phyloP scores from a whole-genome alignment of 2,329 filamentous ascomycete species.

The Pseudopyrenochaeta lycopersici region DNA sequence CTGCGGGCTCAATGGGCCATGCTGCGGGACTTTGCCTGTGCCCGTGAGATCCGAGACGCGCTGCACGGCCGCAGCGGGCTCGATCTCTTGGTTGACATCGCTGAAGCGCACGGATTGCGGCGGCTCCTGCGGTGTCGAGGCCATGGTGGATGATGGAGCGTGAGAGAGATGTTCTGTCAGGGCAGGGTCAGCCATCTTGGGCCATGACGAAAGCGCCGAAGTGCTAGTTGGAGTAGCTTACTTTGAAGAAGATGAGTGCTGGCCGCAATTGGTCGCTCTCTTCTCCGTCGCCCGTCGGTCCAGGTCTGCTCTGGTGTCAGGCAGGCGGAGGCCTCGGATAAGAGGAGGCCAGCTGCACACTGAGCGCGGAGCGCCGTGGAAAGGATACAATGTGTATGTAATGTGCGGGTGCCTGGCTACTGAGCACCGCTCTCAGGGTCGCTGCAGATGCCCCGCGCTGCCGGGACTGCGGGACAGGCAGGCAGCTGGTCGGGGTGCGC shows the following conservation, averaged over 20 bases:
- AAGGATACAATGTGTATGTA: constrained; percentile 1
- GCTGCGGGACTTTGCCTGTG: constrained; percentile 23
- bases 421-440: constrained; percentile 4
- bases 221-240: constrained; percentile 28
- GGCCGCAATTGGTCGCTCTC: constrained; percentile 22
- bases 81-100: constrained; percentile 50
- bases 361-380: constrained; percentile 8
- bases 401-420: constrained; percentile 10
- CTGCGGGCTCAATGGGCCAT: constrained; percentile 52
- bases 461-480: constrained; percentile 4
- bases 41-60: constrained; percentile 42
- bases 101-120: constrained; percentile 52
- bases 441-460: constrained; percentile 17
- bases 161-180: constrained; percentile 11
- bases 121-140: constrained; percentile 32
- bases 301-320: constrained; percentile 10
- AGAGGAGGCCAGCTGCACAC: background rate
- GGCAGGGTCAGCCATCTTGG: constrained; percentile 15
- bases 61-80: constrained; percentile 44
- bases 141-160: constrained; percentile 33
- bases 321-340: constrained; percentile 17
- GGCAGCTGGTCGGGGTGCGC: constrained; percentile 2
- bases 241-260: constrained; percentile 19
- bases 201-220: constrained; percentile 32
- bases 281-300: constrained; percentile 14